Conservation (phyloP, 1,139 yeast species). For the Pichia sp. region DNA sequence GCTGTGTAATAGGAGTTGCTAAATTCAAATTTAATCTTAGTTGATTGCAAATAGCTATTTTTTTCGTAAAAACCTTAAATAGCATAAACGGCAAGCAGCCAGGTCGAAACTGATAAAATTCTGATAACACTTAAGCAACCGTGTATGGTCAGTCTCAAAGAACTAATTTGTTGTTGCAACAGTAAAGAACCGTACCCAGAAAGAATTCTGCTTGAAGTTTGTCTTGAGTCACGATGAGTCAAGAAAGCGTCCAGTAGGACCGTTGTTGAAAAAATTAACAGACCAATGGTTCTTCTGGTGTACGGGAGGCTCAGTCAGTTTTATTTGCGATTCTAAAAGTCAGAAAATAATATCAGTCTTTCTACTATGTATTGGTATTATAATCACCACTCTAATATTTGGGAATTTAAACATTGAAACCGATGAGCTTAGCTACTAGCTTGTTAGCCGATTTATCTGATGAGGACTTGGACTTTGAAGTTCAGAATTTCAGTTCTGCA, state of each 20-base stretch:
- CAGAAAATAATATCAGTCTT: too few relatives aligned
- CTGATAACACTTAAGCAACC: not conserved
- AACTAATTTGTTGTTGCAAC: not conserved
- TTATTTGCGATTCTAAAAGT: too few relatives aligned
- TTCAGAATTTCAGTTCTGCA: not conserved
- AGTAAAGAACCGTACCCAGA: not conserved
- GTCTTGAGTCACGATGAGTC: not conserved
- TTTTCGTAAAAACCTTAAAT: slow-evolving; percentile 16
- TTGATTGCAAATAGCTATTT: slow-evolving; percentile 13
- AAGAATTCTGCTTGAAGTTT: not conserved
- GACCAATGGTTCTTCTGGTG: not conserved
- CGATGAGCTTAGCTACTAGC: slow-evolving; percentile 23
- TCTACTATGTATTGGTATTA: too few relatives aligned
- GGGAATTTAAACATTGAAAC: too few relatives aligned
- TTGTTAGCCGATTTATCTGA: slow-evolving; percentile 22
- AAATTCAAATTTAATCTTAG: slow-evolving; percentile 1
- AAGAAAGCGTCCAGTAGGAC: not conserved
- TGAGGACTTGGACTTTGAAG: not conserved
- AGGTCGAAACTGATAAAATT: not conserved
- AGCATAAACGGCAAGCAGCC: slow-evolving; percentile 21
- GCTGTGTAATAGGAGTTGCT: not conserved
- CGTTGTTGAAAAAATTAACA: not conserved
- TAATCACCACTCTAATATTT: too few relatives aligned
- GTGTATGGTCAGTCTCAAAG: slow-evolving; percentile 1
- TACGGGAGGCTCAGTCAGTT: too few relatives aligned